A percentile compares a stretch with the other conserved stretches of the same genome.
Evolutionary conservation across 1,139 yeast species (phyloP).

Genomic region (Lodderomyces margitis): DNA sequence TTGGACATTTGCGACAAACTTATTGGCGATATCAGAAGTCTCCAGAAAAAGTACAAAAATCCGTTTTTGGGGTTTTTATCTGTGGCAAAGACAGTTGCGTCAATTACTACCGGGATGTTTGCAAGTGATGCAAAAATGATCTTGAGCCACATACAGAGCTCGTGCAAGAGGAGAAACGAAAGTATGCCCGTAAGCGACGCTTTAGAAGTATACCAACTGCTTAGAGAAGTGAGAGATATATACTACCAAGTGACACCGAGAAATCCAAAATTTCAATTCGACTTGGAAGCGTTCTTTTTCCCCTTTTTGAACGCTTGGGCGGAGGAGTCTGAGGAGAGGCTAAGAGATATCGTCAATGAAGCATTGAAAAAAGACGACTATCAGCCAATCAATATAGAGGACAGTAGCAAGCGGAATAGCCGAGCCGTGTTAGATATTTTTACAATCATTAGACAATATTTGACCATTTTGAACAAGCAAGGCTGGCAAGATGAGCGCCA

Average conservation of each 20-base stretch:
- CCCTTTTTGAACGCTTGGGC: constrained; percentile 61
- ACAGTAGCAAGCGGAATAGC: constrained; percentile 36
- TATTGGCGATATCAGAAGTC: constrained; percentile 45
- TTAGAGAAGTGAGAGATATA: constrained; percentile 56
- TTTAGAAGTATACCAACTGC: constrained; percentile 54
- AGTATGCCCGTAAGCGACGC: constrained; percentile 59
- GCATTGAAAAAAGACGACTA: constrained; percentile 58
- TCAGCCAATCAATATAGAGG: constrained; percentile 48
- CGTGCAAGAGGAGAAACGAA: constrained; percentile 34
- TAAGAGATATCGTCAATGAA: constrained; percentile 50
- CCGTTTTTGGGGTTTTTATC: constrained; percentile 60
- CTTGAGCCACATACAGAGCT: constrained; percentile 52
- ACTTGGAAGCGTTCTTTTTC: constrained; percentile 59
- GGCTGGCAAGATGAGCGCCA: constrained; percentile 66
- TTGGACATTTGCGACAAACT: constrained; percentile 59
- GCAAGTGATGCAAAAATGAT: constrained; percentile 65
- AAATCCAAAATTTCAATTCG: constrained; percentile 44
- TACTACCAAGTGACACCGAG: constrained; percentile 47
- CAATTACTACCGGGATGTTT: constrained; percentile 57
- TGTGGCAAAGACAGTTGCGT: constrained; percentile 56
- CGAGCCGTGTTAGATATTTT: constrained; percentile 69
- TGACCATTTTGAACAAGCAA: constrained; percentile 43
- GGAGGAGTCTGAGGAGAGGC: constrained; percentile 47
- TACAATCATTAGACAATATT: constrained; percentile 57
- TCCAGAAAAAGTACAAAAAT: constrained; percentile 61